Base-by-base conservation (phyloP, 176 grass and related monocot genomes). In the Phoenix dactylifera region DNA sequence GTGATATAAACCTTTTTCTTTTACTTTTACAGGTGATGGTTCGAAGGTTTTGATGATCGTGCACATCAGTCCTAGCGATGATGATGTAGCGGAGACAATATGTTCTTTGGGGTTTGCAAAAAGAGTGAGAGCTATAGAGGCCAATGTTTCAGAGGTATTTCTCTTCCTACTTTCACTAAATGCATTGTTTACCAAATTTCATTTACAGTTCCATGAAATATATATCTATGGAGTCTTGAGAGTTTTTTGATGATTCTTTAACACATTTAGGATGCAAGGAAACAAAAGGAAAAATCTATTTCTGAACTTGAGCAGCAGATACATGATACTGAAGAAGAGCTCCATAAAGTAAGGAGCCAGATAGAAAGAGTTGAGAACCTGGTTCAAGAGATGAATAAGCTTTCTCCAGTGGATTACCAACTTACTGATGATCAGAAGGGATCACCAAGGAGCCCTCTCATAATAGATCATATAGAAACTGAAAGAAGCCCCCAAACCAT, bases 21-120 rank as follows among this genome's bases (percentile, higher is more conserved):
- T 26, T 26, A 52, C 9, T 44, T 44, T 56, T 68, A 15, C 17
- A 92, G 87, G 93, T 49, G 70, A 83, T 30, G 79, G 73, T 12
- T 97, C 87, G 0, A 91, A 87, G 69, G 93, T 92, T 76, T 24
- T 97, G 67, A 92, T 97, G 93, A 75, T 97, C 44, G 87, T 97
- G 53, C 93, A 97, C 51, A 73, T 79, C 54, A 92, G 87, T 71
- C 73, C 81, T 70, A 77, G 75, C 65, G 70, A 83, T 59, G 84
- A 92, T 4, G 81, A 97, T 62, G 39, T 91, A 23, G 58, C 73
- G 2, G 93, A 92, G 73, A 97, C 93, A 20, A 55, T 97, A 7
- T 97, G 81, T 51, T 80, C 93, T 4, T 55, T 97, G 66, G 88
- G 73, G 55, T 92, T 97, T 18, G 84, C 84, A 0, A 88, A 80